These are phyloP conservation scores for Neofusicoccum umdonicola DNA, from an alignment of 2,329 filamentous ascomycete genomes.

Conservation along the genomic window DNA sequence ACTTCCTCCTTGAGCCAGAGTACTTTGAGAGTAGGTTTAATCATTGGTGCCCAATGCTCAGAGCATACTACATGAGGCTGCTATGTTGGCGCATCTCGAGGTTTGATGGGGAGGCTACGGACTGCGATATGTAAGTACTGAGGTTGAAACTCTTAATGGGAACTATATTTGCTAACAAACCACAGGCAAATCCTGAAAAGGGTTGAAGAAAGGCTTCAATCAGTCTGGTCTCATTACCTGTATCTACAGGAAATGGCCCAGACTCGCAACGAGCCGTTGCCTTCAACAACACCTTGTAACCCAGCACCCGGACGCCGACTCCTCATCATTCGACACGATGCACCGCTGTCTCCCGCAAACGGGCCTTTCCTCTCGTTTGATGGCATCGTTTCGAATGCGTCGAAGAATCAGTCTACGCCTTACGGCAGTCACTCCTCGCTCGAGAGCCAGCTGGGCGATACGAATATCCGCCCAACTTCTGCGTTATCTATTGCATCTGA, in stretches of 20 bases:
- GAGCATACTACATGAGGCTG: conserved; percentile 87
- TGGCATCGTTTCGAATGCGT: conserved; percentile 49
- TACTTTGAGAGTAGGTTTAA: conserved; percentile 82
- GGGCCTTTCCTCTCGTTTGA: conserved; percentile 63
- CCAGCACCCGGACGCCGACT: conserved; percentile 83
- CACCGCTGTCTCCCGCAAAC: conserved; percentile 51
- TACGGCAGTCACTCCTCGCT: conserved; percentile 7
- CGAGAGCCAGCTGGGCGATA: conserved; percentile 21
- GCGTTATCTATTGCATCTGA: conserved; percentile 30
- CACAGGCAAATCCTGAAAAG: conserved; percentile 66
- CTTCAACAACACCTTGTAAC: conserved; percentile 77
- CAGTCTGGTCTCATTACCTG: conserved; percentile 76
- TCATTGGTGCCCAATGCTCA: conserved; percentile 94
- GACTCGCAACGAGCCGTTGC: conserved; percentile 52
- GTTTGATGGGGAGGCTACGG: conserved; percentile 64
- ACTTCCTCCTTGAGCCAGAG: conserved; percentile 71
- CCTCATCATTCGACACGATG: conserved; percentile 83
- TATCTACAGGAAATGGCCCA: conserved; percentile 70
- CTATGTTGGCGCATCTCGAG: conserved; percentile 86
- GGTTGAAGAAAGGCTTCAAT: conserved; percentile 66
- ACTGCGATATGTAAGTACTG: conserved; percentile 63
- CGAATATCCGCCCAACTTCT: conserved; percentile 30
- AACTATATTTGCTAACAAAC: conserved; percentile 22
- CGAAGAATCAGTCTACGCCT: conserved; percentile 12
- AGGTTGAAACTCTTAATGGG: background rate